Percentiles rank a stretch among this genome's conserved stretches.
phyloP scores from a whole-genome alignment of 116 monocot species.

The Trichopus zeylanicus region DNA sequence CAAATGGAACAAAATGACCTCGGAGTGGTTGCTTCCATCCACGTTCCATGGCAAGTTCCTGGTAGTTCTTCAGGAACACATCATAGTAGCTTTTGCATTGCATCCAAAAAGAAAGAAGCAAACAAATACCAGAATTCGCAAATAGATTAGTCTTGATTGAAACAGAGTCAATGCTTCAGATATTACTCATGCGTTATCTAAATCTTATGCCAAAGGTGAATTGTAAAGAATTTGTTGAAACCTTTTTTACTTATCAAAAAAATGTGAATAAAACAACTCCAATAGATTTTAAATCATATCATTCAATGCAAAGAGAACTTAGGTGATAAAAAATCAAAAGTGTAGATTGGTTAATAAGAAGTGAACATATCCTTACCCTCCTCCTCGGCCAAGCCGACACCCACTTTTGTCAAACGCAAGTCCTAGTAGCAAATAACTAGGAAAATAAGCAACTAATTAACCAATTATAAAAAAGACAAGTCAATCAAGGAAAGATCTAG shows the following conservation, averaged over 20 bases:
- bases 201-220: too few relatives aligned
- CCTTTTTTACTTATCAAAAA: too few relatives aligned
- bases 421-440: conserved; percentile 30
- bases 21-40: conserved; percentile 75
- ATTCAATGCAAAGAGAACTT: background rate
- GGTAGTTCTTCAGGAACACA: conserved; percentile 64
- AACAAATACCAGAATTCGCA: background rate
- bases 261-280: background rate
- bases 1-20: conserved; percentile 30
- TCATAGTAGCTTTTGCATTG: conserved; percentile 64
- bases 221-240: too few relatives aligned
- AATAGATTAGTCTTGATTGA: too few relatives aligned
- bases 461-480: background rate
- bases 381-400: conserved; percentile 77
- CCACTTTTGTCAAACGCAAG: conserved; percentile 81
- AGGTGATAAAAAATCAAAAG: background rate
- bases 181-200: too few relatives aligned
- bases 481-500: background rate
- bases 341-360: background rate
- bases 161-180: too few relatives aligned
- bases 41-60: conserved; percentile 37
- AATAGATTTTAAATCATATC: background rate
- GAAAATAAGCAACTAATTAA: background rate
- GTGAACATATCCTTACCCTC: conserved; percentile 50
- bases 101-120: background rate